Evolutionary conservation across 352 stramenopile genomes (phyloP), one percentile per base, ranked within the genome.

Genomic region (Globisporangium barbulae): DNA sequence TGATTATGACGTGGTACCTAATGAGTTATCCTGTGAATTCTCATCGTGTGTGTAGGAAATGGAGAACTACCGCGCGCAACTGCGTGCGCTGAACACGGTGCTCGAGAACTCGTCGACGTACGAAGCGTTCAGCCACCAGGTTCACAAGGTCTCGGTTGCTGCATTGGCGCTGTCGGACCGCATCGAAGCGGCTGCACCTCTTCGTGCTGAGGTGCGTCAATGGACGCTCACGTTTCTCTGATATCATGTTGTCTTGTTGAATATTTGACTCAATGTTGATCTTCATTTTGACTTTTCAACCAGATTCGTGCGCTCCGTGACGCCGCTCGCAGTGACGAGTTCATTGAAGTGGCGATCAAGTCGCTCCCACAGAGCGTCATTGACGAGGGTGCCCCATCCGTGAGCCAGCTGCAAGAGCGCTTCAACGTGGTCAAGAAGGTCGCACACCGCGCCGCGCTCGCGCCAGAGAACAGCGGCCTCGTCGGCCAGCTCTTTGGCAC

Each of bases 81-180:
- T 92, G 21, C 79, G 74, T 28, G 85, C 85, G 1, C 65, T 94
- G 45, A 87, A 89, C 59, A 71, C 74, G 3, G 73, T 94, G 31
- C 63, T 94, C 39, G 81, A 91, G 59, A 81, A 74, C 58, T 90
- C 82, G 12, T 93, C 79, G 39, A 89, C 83, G 45, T 93, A 94
- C 69, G 82, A 94, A 63, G 78, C 83, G 19, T 91, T 94, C 64
- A 94, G 83, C 71, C 83, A 93, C 73, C 81, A 90, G 50, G 80
- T 93, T 6, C 85, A 94, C 79, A 90, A 93, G 71, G 78, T 83
- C 12, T 94, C 83, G 37, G 84, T 94, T 63, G 85, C 85, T 0
- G 85, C 83, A 25, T 48, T 94, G 19, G 83, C 82, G 50, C 68
- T 94, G 25, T 93, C 83, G 58, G 81, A 93, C 69, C 85, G 85